Conservation (phyloP, 345 rosid species). For the Sonneratia caseolaris region DNA sequence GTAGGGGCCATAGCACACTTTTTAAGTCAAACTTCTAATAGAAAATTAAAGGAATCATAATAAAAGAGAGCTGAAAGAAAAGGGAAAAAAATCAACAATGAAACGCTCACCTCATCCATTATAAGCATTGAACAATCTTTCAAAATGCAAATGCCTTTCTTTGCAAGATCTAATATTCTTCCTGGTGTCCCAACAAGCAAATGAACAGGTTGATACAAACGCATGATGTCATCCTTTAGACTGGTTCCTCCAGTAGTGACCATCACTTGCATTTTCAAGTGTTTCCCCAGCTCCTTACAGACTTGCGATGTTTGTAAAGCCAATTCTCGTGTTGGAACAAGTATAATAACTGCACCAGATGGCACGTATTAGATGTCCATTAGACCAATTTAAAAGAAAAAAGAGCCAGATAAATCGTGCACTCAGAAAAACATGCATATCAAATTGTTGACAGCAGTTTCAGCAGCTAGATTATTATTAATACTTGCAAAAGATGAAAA, state of each 20-base stretch:
- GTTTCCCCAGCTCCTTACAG: slow-evolving; percentile 95
- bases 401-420: too few relatives aligned
- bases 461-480: too few relatives aligned
- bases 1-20: too few relatives aligned
- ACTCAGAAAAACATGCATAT: too few relatives aligned
- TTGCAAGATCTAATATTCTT: slow-evolving; percentile 90
- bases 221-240: slow-evolving; percentile 98
- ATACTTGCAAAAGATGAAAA: too few relatives aligned
- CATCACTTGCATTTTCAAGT: slow-evolving; percentile 92
- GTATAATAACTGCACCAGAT: slow-evolving; percentile 63
- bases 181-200: slow-evolving; percentile 98
- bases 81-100: background rate
- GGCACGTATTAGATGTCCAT: background rate
- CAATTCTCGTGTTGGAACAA: slow-evolving; percentile 95
- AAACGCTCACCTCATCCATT: slow-evolving; percentile 74
- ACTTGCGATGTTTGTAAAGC: slow-evolving; percentile 99
- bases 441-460: too few relatives aligned
- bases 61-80: too few relatives aligned
- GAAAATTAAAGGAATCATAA: too few relatives aligned
- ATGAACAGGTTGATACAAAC: slow-evolving; percentile 96
- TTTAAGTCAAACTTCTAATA: too few relatives aligned
- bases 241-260: slow-evolving; percentile 99
- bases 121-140: slow-evolving; percentile 96
- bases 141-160: slow-evolving; percentile 87
- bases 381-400: too few relatives aligned